Evolutionary conservation across 306 rosid genomes (phyloP), one percentile per base, ranked within the genome.

Genomic region (Betula pendula): DNA sequence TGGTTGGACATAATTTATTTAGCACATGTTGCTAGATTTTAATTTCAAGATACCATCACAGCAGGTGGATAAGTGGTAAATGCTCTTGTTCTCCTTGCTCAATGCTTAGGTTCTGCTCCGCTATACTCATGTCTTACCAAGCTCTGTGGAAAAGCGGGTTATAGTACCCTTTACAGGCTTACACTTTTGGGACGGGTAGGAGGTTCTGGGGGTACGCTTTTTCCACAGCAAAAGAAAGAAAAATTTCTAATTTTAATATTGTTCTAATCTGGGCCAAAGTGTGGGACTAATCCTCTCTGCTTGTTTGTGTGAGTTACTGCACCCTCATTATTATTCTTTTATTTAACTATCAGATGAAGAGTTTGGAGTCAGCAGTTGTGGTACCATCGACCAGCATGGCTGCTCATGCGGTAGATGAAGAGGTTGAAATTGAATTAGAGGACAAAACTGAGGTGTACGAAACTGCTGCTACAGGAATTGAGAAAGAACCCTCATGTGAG

Each of bases 371-470:
- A 2, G 82, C 86, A 63, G 71, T 70, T 77, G 88, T 71, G 22
- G 83, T 81, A 55, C 96, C 94, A 73, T 79, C 91, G 45, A 91
- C 93, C 74, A 87, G 97, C 85, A 89, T 93, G 90, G 97, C 97
- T 62, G 98, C 92, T 78, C 91, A 86, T 73, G 91, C 89, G 74
- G 79, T 78, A 48, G 96, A 92, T 16, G 94, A 91, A 77, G 98
- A 90, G 35, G 89, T 87, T 80, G 97, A 95, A 58, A 83, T 87
- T 72, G 97, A 89, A 75, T 80, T 72, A 77, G 89, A 90, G 12
- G 84, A 80, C 33, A 68, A 81, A 69, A 67, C 27, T 77, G 85
- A 82, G 76, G 79, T 31, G 58, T 50, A 8, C 45, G 89, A 79
- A 71, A 72, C 84, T 68, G 81, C 81, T 58, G 78, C 81, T 42